Conservation (phyloP, 305 asterid genomes). For the Fraxinus sp. region DNA sequence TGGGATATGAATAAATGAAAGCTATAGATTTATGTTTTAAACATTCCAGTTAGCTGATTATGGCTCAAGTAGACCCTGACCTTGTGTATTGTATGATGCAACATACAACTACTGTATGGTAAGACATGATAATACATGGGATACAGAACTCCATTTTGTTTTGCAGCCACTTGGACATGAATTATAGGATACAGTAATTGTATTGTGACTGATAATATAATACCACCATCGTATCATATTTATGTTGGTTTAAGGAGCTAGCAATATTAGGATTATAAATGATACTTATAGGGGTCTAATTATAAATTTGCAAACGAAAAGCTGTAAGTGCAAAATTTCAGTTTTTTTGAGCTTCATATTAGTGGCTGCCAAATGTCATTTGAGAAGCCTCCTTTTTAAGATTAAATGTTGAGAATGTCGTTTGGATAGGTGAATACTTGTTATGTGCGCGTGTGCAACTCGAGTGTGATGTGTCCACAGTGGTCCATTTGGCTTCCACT, state of each 20-base stretch:
- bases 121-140: neutral
- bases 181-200: neutral
- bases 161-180: neutral
- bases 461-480: neutral
- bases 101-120: neutral
- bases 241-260: neutral
- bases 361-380: neutral
- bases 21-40: neutral
- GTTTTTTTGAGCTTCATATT: neutral
- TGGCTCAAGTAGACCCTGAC: neutral
- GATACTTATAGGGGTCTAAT: neutral
- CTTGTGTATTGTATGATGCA: neutral
- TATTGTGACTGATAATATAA: neutral
- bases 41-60: neutral
- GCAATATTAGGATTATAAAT: neutral
- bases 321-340: neutral
- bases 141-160: neutral
- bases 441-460: neutral
- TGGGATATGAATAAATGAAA: neutral
- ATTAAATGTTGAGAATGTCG: neutral
- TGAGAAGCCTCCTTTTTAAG: neutral
- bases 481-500: neutral
- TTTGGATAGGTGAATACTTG: neutral
- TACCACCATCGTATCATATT: neutral
- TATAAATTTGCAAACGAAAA: neutral